These are phyloP conservation scores for Aspergillus terreus DNA, from an alignment of 2,329 filamentous ascomycete species.

Conservation along the genomic window DNA sequence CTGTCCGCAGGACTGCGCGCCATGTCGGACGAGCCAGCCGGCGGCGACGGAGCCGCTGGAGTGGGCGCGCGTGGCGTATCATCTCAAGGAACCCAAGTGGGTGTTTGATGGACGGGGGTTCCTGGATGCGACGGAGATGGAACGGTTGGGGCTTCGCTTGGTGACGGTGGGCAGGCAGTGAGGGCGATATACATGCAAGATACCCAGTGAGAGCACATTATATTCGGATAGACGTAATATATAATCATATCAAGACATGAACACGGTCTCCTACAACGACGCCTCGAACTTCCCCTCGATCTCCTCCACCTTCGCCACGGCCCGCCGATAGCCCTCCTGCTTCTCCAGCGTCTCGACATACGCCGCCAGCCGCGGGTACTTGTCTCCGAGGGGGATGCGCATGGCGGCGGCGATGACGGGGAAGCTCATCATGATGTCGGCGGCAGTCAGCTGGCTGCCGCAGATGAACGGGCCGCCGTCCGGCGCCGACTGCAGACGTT, in stretches of 20 bases:
- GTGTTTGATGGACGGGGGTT: constrained; percentile 48
- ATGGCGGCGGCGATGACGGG: constrained; percentile 39
- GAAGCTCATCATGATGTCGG: constrained; percentile 48
- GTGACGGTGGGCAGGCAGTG: constrained; percentile 26
- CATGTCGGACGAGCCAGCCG: constrained; percentile 20
- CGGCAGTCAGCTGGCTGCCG: constrained; percentile 41
- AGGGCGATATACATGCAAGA: no score
- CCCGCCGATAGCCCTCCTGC: constrained; percentile 36
- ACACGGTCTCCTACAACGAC: constrained; percentile 18
- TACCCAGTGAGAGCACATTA: no score
- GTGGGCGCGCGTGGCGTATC: constrained; percentile 44
- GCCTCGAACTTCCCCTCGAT: constrained; percentile 36
- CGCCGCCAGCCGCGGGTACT: constrained; percentile 35
- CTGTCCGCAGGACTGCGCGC: constrained; percentile 24
- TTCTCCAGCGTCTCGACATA: constrained; percentile 36
- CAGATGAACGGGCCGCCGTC: constrained; percentile 39
- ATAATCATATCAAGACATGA: neutral
- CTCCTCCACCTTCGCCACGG: constrained; percentile 39
- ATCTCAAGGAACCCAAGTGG: constrained; percentile 46
- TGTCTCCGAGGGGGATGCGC: constrained; percentile 30
- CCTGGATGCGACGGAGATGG: constrained; percentile 32
- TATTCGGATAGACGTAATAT: neutral
- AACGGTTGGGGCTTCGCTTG: constrained; percentile 33
- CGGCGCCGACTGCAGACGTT: constrained; percentile 42
- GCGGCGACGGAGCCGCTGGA: constrained; percentile 34